A percentile compares a stretch with the other conserved stretches of the same genome.
These are phyloP conservation scores for Penicillium psychrofluorescens DNA, from an alignment of 495 filamentous ascomycete species.

Conservation along the genomic window DNA sequence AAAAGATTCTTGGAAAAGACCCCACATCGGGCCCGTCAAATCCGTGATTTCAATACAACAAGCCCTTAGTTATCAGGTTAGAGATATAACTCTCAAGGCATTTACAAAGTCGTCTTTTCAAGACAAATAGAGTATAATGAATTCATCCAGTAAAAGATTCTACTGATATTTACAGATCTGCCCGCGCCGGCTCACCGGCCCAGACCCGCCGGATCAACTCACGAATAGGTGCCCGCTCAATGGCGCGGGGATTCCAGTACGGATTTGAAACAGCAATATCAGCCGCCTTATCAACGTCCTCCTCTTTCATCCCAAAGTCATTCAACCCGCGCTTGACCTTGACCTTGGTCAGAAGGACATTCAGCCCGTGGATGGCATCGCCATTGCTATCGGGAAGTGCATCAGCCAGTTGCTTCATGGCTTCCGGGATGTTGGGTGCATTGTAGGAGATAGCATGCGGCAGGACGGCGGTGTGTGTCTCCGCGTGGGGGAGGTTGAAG, in stretches of 20 bases:
- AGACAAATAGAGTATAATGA: slow-evolving; percentile 14
- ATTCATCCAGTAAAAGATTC: too few species aligned
- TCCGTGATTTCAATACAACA: too few species aligned
- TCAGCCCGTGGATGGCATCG: slow-evolving; percentile 54
- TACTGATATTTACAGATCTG: slow-evolving; percentile 40
- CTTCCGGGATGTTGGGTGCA: slow-evolving; percentile 52
- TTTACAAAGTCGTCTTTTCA: slow-evolving; percentile 4
- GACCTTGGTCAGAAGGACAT: slow-evolving; percentile 49
- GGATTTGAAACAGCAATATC: slow-evolving; percentile 58
- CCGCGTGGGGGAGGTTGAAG: slow-evolving; percentile 64
- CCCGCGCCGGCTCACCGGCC: slow-evolving; percentile 58
- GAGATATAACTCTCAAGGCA: too few species aligned
- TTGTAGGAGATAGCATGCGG: slow-evolving; percentile 65
- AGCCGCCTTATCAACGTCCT: slow-evolving; percentile 57
- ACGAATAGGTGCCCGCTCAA: slow-evolving; percentile 50
- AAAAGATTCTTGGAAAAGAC: slow-evolving; percentile 6
- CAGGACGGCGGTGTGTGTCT: slow-evolving; percentile 62
- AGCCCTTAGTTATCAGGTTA: too few species aligned
- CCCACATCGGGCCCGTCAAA: too few species aligned
- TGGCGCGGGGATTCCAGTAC: slow-evolving; percentile 56
- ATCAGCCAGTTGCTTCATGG: slow-evolving; percentile 49
- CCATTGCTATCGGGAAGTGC: slow-evolving; percentile 53
- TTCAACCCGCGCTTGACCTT: slow-evolving; percentile 51
- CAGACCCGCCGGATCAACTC: slow-evolving; percentile 61
- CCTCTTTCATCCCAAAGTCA: slow-evolving; percentile 58